These are phyloP conservation scores for Discostella stelligera DNA, from an alignment of 352 stramenopile species.

Conservation along the genomic window DNA sequence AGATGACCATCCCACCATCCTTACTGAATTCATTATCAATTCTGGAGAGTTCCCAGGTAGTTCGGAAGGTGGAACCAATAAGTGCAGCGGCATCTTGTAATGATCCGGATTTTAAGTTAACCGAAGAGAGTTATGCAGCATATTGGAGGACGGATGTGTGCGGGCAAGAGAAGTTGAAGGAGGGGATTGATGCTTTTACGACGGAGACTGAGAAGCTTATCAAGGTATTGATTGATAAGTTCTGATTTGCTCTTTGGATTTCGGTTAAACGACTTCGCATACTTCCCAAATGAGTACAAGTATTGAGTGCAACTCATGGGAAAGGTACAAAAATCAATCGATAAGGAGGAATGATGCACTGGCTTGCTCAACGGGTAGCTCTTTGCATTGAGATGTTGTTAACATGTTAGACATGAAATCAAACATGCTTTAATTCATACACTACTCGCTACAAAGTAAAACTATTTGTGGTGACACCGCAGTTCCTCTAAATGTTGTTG, in stretches of 20 bases:
- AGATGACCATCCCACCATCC: constrained; percentile 95
- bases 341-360: too few species aligned
- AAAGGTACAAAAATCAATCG: too few species aligned
- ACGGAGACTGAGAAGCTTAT: constrained; percentile 55
- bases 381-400: too few species aligned
- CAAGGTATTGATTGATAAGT: constrained; percentile 60
- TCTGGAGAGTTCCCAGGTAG: constrained; percentile 66
- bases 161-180: constrained; percentile 95
- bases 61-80: constrained; percentile 45
- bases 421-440: too few species aligned
- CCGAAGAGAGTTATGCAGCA: constrained; percentile 29
- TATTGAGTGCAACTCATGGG: too few species aligned
- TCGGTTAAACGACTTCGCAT: neutral
- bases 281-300: too few species aligned
- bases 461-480: too few species aligned
- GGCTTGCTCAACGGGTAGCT: too few species aligned
- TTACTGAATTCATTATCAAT: constrained; percentile 90
- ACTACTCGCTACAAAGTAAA: too few species aligned
- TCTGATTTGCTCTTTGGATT: constrained; percentile 8
- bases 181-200: constrained; percentile 95
- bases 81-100: constrained; percentile 82
- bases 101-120: constrained; percentile 69
- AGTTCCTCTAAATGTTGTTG: too few species aligned
- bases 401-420: too few species aligned
- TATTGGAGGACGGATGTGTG: constrained; percentile 90